Conservation (phyloP, 768 basidiomycete genomes). For the Boletus insuetus region DNA sequence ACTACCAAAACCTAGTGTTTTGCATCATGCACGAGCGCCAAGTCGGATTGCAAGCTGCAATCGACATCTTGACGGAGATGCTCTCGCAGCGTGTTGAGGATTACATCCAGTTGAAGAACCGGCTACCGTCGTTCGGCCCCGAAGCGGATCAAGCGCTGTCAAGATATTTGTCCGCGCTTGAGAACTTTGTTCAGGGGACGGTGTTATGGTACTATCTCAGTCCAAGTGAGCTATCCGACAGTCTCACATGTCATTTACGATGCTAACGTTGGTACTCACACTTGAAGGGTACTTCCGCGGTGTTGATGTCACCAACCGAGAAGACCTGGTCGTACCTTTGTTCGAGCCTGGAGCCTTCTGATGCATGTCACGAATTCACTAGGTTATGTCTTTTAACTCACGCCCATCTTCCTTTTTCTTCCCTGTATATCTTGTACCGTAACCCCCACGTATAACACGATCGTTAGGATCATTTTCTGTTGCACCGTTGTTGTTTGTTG, state of each 20-base stretch:
- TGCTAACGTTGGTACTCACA: conserved; percentile 9
- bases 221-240: conserved; percentile 29
- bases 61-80: conserved; percentile 38
- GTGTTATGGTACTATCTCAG: conserved; percentile 41
- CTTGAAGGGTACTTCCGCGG: conserved; percentile 33
- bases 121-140: conserved; percentile 35
- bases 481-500: conserved; percentile 7
- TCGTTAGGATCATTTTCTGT: conserved; percentile 9
- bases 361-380: not conserved
- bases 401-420: not conserved
- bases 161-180: conserved; percentile 34
- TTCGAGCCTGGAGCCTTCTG: conserved; percentile 27
- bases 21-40: conserved; percentile 37
- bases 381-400: not conserved
- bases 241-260: not conserved
- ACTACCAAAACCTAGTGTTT: conserved; percentile 40
- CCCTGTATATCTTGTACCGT: conserved; percentile 23
- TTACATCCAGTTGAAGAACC: conserved; percentile 31
- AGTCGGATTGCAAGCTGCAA: conserved; percentile 33
- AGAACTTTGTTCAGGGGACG: conserved; percentile 39
- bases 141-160: conserved; percentile 35
- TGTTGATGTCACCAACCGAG: conserved; percentile 31
- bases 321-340: conserved; percentile 29
- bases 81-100: conserved; percentile 34
- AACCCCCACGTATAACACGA: conserved; percentile 12